Evolutionary conservation across 1,139 yeast genomes (phyloP).

Genomic region (Casaregolazyma suthepensis): DNA sequence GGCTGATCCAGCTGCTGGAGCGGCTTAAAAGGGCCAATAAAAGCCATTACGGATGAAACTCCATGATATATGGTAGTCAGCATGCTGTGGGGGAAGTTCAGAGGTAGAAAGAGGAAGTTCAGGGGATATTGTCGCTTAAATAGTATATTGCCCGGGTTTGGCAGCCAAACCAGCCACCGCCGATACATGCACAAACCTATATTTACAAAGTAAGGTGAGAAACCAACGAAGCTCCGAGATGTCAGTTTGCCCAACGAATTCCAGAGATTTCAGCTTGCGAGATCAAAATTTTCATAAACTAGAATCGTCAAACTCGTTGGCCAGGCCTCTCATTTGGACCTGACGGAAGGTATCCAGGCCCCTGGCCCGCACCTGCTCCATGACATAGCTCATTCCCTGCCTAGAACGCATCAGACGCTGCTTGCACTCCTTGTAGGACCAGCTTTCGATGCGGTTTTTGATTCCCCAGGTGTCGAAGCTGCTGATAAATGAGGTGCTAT

Average conservation of each 20-base stretch:
- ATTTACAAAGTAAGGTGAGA: background rate
- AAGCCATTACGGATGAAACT: background rate
- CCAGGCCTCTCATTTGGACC: constrained; percentile 2
- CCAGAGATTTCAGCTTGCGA: background rate
- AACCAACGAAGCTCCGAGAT: background rate
- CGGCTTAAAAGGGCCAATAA: background rate
- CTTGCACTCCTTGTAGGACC: constrained; percentile 70
- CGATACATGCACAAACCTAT: background rate
- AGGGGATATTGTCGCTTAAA: background rate
- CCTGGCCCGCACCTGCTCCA: constrained; percentile 50
- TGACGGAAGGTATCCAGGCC: constrained; percentile 24
- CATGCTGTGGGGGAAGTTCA: background rate
- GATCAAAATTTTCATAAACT: background rate
- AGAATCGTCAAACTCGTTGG: background rate
- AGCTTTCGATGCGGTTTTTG: constrained; percentile 68
- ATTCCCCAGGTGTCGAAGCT: constrained; percentile 58
- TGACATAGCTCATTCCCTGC: constrained; percentile 70
- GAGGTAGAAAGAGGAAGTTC: background rate
- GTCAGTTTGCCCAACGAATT: too few species aligned
- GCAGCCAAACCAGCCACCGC: background rate
- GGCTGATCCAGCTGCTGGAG: background rate
- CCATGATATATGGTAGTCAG: background rate
- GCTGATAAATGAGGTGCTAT: constrained; percentile 63
- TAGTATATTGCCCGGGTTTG: background rate
- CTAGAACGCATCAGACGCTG: constrained; percentile 63